A percentile compares a stretch with the other conserved stretches of the same genome.
Conservation (phyloP, 1,284 basidiomycete genomes). For the Apiotrichum brassicae region DNA sequence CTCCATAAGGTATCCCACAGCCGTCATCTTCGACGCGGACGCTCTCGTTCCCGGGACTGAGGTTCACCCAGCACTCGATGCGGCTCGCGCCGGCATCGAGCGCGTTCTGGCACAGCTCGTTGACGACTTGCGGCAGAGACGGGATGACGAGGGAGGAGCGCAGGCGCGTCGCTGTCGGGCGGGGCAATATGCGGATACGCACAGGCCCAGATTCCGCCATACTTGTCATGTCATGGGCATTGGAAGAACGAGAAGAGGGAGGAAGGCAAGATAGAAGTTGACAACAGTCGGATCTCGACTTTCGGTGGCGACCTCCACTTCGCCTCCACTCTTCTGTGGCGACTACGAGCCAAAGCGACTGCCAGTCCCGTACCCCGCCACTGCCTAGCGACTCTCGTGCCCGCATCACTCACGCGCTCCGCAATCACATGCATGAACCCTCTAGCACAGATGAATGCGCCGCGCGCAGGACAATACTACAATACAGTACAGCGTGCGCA, state of each 20-base stretch:
- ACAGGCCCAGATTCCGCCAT: neutral
- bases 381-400: no score
- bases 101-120: slow-evolving; percentile 78
- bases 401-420: neutral
- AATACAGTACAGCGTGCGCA: neutral
- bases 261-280: neutral
- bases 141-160: slow-evolving; percentile 77
- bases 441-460: slow-evolving; percentile 20
- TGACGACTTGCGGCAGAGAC: slow-evolving; percentile 66
- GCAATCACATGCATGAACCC: slow-evolving; percentile 9
- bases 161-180: slow-evolving; percentile 39
- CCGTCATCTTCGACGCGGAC: slow-evolving; percentile 82
- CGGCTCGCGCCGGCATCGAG: slow-evolving; percentile 47
- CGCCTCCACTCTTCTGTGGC: neutral
- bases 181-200: slow-evolving; percentile 6
- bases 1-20: slow-evolving; percentile 60
- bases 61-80: slow-evolving; percentile 43
- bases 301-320: slow-evolving; percentile 11
- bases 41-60: slow-evolving; percentile 55
- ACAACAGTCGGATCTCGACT: no score
- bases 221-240: slow-evolving; percentile 58
- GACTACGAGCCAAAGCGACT: no score
- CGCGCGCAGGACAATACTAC: neutral
- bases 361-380: no score
- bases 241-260: slow-evolving; percentile 56